Evolutionary conservation across 805 yeast species (phyloP).

Genomic region (Wickerhamiella spandovensis): DNA sequence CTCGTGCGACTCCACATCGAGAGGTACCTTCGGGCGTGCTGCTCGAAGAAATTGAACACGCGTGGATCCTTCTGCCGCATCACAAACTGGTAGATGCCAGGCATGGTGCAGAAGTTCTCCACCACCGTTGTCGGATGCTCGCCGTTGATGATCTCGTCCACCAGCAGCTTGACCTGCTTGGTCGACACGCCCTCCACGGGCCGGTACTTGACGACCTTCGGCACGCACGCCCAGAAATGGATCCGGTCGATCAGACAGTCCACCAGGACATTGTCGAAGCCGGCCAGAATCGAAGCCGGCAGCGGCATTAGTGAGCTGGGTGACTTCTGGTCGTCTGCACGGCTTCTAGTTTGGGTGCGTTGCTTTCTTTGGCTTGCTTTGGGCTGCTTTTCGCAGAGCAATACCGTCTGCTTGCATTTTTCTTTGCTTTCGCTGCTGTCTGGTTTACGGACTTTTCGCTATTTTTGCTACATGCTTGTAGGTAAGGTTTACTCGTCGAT

Average conservation of each 20-base stretch:
- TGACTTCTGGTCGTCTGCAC: not conserved
- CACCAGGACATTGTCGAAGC: conserved; percentile 21
- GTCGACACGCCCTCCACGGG: not conserved
- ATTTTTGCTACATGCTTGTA: too few species aligned
- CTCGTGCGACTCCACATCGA: conserved; percentile 26
- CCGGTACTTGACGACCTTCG: conserved; percentile 15
- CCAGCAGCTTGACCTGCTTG: not conserved
- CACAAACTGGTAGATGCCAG: conserved; percentile 21
- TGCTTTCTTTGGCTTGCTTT: too few species aligned
- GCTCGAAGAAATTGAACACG: conserved; percentile 23
- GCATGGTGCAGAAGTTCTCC: conserved; percentile 17
- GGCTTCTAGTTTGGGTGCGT: not conserved
- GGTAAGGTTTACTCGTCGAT: too few species aligned
- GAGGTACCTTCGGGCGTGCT: conserved; percentile 28
- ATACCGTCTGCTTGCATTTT: too few species aligned
- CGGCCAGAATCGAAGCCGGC: conserved; percentile 19
- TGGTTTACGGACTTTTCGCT: too few species aligned
- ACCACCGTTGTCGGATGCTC: conserved; percentile 15
- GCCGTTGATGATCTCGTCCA: not conserved
- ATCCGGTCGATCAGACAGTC: conserved; percentile 20
- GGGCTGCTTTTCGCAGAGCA: too few species aligned
- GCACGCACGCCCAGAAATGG: conserved; percentile 21
- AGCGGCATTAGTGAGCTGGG: conserved; percentile 4
- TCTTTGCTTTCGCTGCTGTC: too few species aligned
- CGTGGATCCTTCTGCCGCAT: conserved; percentile 14